phyloP scores from a whole-genome alignment of 192 early-diverging fungal genomes.

The Linnemannia zychae region DNA sequence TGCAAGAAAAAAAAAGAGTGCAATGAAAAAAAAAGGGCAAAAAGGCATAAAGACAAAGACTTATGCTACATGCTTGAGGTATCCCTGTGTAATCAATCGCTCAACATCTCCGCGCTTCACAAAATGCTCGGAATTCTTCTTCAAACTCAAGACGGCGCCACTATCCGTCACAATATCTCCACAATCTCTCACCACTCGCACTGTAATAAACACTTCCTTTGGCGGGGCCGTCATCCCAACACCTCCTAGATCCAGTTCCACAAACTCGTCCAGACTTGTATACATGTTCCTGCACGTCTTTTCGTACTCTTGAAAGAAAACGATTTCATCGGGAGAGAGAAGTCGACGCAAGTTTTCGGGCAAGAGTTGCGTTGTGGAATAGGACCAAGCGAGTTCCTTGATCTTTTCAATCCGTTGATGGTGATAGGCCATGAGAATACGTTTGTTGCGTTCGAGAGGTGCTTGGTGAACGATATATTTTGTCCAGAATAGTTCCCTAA shows the following conservation, averaged over 20 bases:
- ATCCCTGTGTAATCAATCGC: slow-evolving; percentile 86
- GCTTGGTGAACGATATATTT: slow-evolving; percentile 65
- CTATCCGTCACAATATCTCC: slow-evolving; percentile 93
- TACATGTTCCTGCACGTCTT: slow-evolving; percentile 74
- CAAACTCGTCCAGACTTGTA: slow-evolving; percentile 61
- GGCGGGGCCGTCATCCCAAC: slow-evolving; percentile 86
- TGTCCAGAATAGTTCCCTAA: slow-evolving; percentile 60
- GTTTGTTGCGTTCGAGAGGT: slow-evolving; percentile 83
- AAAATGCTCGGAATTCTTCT: slow-evolving; percentile 87
- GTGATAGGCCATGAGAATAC: slow-evolving; percentile 92
- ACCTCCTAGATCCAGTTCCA: slow-evolving; percentile 78
- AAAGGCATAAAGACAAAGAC: not conserved
- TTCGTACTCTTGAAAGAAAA: slow-evolving; percentile 76
- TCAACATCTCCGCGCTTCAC: slow-evolving; percentile 91
- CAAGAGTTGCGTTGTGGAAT: slow-evolving; percentile 8
- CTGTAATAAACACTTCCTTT: slow-evolving; percentile 91
- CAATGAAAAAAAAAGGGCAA: not conserved
- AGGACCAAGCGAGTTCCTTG: slow-evolving; percentile 74
- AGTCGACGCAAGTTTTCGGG: slow-evolving; percentile 24
- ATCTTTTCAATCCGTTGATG: slow-evolving; percentile 76
- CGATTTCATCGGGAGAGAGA: slow-evolving; percentile 67
- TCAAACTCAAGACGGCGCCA: slow-evolving; percentile 79
- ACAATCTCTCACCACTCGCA: slow-evolving; percentile 88
- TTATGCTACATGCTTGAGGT: slow-evolving; percentile 78
- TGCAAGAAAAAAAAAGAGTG: not conserved